phyloP scores from a whole-genome alignment of 305 asterid genomes.

The Fraxinus platypoda region DNA sequence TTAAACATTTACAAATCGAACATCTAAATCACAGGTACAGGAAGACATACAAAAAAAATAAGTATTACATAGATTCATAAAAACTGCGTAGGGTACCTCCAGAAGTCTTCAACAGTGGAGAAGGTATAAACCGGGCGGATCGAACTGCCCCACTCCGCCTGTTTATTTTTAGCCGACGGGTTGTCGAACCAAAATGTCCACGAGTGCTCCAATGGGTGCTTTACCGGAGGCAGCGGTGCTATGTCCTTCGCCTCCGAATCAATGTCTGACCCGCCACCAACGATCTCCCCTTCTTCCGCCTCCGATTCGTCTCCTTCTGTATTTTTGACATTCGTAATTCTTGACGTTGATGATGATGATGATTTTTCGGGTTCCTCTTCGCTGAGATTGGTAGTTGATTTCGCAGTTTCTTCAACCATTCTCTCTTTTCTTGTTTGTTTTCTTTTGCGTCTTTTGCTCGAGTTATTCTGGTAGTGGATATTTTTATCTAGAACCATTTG shows the following conservation, averaged over 20 bases:
- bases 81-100: constrained; percentile 48
- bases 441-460: not conserved
- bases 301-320: constrained; percentile 37
- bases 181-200: constrained; percentile 99
- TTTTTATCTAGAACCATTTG: not conserved
- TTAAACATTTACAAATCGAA: not conserved
- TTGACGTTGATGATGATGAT: constrained; percentile 22
- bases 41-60: not conserved
- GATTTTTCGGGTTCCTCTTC: constrained; percentile 35
- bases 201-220: constrained; percentile 75
- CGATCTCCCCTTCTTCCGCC: constrained; percentile 69
- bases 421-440: not conserved
- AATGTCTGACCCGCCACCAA: constrained; percentile 43
- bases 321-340: constrained; percentile 20
- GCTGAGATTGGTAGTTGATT: constrained; percentile 24
- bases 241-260: constrained; percentile 25
- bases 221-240: constrained; percentile 29
- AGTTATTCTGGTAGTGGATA: not conserved
- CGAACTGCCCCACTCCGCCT: constrained; percentile 64
- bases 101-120: constrained; percentile 76
- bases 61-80: not conserved
- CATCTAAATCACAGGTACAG: not conserved
- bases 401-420: constrained; percentile 49
- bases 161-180: constrained; percentile 51
- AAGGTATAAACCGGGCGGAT: constrained; percentile 76